phyloP scores from a whole-genome alignment of 106 monocot genomes.

The Apostasia ramifera region DNA sequence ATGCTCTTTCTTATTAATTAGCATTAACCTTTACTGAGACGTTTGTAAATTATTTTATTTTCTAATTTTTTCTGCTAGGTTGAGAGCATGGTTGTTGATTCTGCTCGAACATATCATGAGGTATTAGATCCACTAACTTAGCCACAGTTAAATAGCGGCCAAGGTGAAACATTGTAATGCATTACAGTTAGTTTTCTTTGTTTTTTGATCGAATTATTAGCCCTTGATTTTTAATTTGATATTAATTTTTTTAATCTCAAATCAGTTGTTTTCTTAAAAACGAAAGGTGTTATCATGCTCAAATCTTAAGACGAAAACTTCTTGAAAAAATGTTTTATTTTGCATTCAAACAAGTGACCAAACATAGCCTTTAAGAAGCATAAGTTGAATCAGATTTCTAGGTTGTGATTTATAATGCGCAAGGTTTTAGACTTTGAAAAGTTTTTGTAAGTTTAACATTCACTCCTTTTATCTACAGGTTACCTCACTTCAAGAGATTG shows the following conservation, averaged over 20 bases:
- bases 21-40: background rate
- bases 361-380: no score
- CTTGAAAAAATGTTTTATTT: no score
- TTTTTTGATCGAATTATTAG: background rate
- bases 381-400: no score
- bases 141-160: background rate
- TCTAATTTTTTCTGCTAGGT: slow-evolving; percentile 44
- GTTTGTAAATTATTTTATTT: background rate
- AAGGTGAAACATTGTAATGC: background rate
- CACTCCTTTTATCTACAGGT: slow-evolving; percentile 40
- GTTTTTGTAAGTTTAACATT: background rate
- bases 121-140: slow-evolving; percentile 14
- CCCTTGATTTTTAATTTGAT: no score
- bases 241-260: no score
- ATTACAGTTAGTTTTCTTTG: background rate
- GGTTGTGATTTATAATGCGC: no score
- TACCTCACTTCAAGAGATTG: slow-evolving; percentile 86
- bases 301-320: no score
- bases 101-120: slow-evolving; percentile 90
- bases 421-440: background rate
- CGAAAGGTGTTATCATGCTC: no score
- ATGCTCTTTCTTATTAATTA: background rate
- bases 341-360: no score
- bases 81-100: slow-evolving; percentile 82
- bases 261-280: no score